Evolutionary conservation across 352 stramenopile species (phyloP).

Genomic region (Thraustochytrium sp.): DNA sequence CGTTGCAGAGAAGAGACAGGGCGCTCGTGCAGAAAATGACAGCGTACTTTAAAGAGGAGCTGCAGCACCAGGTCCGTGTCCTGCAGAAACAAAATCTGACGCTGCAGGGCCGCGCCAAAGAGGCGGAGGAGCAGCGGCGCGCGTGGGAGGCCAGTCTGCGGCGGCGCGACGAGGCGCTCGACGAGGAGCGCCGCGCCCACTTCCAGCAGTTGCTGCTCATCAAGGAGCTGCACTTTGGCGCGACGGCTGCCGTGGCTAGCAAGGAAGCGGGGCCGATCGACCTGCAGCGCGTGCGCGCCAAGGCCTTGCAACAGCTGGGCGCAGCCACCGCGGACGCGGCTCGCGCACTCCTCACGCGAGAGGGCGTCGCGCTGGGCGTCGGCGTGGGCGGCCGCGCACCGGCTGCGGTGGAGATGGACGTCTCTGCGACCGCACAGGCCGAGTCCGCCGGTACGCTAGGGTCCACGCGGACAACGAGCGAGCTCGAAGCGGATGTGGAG

Average conservation of each 20-base stretch:
- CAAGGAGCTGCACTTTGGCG: conserved; percentile 9
- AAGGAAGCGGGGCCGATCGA: not conserved
- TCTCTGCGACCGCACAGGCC: not conserved
- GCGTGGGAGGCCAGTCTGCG: not conserved
- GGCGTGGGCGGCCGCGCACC: not conserved
- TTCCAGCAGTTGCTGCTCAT: conserved; percentile 23
- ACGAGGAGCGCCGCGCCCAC: not conserved
- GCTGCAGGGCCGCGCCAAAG: not conserved
- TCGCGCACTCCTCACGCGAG: not conserved
- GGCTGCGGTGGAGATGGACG: not conserved
- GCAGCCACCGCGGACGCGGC: not conserved
- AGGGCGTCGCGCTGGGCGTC: not conserved
- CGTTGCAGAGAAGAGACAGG: not conserved
- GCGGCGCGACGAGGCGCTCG: not conserved
- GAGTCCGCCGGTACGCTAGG: no score
- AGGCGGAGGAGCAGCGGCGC: not conserved
- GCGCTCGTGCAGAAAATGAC: not conserved
- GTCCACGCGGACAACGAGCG: not conserved
- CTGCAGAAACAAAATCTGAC: not conserved
- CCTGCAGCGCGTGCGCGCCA: not conserved
- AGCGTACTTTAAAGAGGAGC: conserved; percentile 1
- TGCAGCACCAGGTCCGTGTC: not conserved
- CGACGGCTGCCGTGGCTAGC: not conserved
- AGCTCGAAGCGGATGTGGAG: not conserved
- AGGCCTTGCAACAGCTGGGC: not conserved